Evolutionary conservation across 208 protist genomes (phyloP).

Genomic region (Zelonia costaricensis): DNA sequence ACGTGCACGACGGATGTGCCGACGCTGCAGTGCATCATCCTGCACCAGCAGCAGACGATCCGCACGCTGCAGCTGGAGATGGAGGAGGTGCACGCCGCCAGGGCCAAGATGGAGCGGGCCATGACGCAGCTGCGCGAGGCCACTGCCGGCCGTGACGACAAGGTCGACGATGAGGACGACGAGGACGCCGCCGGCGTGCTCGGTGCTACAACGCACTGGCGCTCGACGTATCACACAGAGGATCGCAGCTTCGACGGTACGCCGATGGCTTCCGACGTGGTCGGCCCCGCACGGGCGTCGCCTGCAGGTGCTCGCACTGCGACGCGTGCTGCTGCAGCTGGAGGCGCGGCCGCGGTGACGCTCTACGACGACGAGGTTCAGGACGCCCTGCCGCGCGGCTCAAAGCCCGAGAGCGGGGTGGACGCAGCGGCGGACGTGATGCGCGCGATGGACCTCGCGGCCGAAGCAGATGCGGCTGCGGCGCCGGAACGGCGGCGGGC

Average conservation of each 20-base stretch:
- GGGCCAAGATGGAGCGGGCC: conserved; percentile 23
- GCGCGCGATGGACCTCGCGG: conserved; percentile 19
- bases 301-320: not conserved
- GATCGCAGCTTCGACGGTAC: conserved; percentile 2
- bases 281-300: not conserved
- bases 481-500: conserved; percentile 14
- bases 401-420: too few species aligned
- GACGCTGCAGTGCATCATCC: conserved; percentile 43
- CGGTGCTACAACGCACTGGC: conserved; percentile 21
- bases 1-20: conserved; percentile 33
- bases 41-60: conserved; percentile 50
- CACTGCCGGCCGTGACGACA: not conserved
- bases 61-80: conserved; percentile 38
- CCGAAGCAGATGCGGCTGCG: conserved; percentile 11
- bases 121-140: conserved; percentile 26
- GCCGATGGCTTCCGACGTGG: not conserved
- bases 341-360: too few species aligned
- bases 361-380: too few species aligned
- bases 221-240: conserved; percentile 25
- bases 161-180: not conserved
- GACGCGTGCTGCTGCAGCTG: not conserved
- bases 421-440: conserved; percentile 8
- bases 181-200: conserved; percentile 2
- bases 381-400: too few species aligned
- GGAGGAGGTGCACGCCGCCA: conserved; percentile 24